These are phyloP conservation scores for Elsinoe batatas DNA, from an alignment of 2,329 filamentous ascomycete species.

Conservation along the genomic window DNA sequence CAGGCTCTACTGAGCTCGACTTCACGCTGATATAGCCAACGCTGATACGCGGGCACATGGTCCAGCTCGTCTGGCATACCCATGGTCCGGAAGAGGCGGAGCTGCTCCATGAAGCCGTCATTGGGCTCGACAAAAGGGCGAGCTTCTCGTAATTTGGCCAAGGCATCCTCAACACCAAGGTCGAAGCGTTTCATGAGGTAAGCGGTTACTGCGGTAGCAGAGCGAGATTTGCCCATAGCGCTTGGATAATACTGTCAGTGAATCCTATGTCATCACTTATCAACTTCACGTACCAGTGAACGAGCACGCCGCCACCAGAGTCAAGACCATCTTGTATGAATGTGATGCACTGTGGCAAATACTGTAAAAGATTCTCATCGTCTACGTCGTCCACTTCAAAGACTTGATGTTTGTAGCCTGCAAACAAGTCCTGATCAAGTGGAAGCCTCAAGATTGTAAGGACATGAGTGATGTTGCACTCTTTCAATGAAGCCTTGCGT, in stretches of 20 bases:
- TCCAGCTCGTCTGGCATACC: conserved; percentile 62
- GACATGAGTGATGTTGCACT: conserved; percentile 76
- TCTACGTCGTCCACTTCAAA: conserved; percentile 87
- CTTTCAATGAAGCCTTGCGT: conserved; percentile 57
- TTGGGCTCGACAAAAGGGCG: conserved; percentile 82
- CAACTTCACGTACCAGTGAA: conserved; percentile 54
- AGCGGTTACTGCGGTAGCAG: conserved; percentile 71
- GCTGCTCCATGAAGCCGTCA: conserved; percentile 78
- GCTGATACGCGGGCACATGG: conserved; percentile 65
- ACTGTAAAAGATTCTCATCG: conserved; percentile 73
- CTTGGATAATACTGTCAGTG: conserved; percentile 42
- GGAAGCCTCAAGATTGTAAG: conserved; percentile 68
- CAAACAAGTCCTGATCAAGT: conserved; percentile 46
- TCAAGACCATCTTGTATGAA: conserved; percentile 75
- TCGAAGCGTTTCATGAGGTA: conserved; percentile 59
- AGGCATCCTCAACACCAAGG: conserved; percentile 51
- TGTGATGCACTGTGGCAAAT: conserved; percentile 65
- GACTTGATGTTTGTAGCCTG: conserved; percentile 59
- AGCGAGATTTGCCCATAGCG: conserved; percentile 93
- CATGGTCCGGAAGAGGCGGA: conserved; percentile 82
- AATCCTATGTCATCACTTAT: not conserved
- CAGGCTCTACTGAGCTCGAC: conserved; percentile 59
- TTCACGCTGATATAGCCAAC: conserved; percentile 60
- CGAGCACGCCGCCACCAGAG: conserved; percentile 50
- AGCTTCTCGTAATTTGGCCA: conserved; percentile 58